These are phyloP conservation scores for Myxozyma monticola DNA, from an alignment of 805 yeast species.

Conservation along the genomic window DNA sequence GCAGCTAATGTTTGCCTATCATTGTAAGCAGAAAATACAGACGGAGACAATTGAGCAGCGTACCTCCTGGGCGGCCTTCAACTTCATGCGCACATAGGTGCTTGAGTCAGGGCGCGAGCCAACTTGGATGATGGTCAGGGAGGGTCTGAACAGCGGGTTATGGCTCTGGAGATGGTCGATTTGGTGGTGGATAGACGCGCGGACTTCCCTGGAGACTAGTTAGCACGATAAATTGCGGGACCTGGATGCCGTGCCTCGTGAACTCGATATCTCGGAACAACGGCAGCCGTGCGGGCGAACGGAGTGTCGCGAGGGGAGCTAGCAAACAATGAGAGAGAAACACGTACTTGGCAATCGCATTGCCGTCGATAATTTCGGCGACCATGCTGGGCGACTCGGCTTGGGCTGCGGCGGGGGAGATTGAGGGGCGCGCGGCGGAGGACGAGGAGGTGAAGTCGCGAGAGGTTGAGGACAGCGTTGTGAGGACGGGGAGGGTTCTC, in stretches of 20 bases:
- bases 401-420: too few species aligned
- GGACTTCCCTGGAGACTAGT: constrained; percentile 39
- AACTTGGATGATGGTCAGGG: constrained; percentile 81
- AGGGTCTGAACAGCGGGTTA: constrained; percentile 64
- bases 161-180: constrained; percentile 47
- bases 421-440: too few species aligned
- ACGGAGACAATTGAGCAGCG: background rate
- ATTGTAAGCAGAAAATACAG: background rate
- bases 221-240: too few species aligned
- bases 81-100: constrained; percentile 87
- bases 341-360: constrained; percentile 51
- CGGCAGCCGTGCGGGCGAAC: background rate
- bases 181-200: constrained; percentile 53
- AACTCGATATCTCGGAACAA: background rate
- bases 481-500: too few species aligned
- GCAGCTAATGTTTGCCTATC: constrained; percentile 69
- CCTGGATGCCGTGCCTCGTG: too few species aligned
- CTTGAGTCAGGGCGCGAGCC: constrained; percentile 88
- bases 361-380: constrained; percentile 58
- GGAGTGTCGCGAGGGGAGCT: background rate
- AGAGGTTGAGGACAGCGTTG: too few species aligned
- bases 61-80: constrained; percentile 77
- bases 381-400: constrained; percentile 23
- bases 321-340: background rate
- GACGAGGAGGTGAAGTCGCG: too few species aligned